These are phyloP conservation scores for Aspergillus oerlinghausenensis DNA, from an alignment of 2,329 filamentous ascomycete species.

Conservation along the genomic window DNA sequence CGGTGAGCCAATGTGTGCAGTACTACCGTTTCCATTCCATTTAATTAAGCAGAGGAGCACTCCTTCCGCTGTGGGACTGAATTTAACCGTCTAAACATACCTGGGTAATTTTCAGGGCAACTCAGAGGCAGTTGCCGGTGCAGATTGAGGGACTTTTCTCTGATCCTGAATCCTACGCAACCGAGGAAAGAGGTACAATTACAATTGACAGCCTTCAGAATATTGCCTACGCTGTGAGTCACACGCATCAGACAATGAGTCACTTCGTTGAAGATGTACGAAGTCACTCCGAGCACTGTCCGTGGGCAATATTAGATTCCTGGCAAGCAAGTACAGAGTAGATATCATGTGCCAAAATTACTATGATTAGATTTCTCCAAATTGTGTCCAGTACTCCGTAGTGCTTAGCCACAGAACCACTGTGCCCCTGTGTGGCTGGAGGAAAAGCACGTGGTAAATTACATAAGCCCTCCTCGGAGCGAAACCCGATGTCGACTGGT, in stretches of 20 bases:
- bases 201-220: slow-evolving; percentile 12
- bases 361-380: neutral
- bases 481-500: neutral
- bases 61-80: neutral
- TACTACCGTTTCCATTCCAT: neutral
- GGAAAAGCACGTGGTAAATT: neutral
- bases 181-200: slow-evolving; percentile 7
- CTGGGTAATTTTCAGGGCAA: neutral
- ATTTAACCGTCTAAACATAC: slow-evolving; percentile 4
- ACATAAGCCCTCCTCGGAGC: neutral
- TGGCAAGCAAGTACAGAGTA: neutral
- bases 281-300: neutral
- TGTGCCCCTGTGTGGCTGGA: neutral
- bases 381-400: neutral
- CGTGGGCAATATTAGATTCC: neutral
- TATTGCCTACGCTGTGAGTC: slow-evolving; percentile 5
- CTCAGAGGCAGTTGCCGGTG: neutral
- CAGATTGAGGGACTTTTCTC: neutral
- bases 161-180: slow-evolving; percentile 6
- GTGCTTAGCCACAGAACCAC: neutral
- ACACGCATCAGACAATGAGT: slow-evolving; percentile 16
- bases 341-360: neutral
- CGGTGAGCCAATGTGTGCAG: neutral
- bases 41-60: neutral
- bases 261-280: neutral